Percentiles rank a stretch among this genome's conserved stretches.
Evolutionary conservation across 345 rosid genomes (phyloP).

Genomic region (Lepidium sativum): DNA sequence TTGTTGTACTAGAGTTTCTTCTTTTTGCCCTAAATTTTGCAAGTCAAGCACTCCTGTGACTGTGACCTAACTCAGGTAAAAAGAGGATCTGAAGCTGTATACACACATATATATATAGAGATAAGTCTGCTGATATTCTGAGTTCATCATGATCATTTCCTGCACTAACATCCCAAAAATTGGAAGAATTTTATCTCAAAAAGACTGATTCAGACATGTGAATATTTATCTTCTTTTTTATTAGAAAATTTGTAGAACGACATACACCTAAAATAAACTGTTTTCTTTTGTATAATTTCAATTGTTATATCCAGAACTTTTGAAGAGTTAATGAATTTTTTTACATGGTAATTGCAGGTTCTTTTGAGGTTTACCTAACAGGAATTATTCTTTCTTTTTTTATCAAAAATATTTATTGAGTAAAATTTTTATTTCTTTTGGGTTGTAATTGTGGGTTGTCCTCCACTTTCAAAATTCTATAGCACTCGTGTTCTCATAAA

Average conservation of each 20-base stretch:
- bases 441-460: constrained; percentile 14
- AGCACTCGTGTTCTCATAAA: constrained; percentile 17
- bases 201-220: background rate
- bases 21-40: constrained; percentile 27
- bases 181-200: background rate
- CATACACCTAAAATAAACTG: background rate
- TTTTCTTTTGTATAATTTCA: background rate
- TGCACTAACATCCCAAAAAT: constrained; percentile 22
- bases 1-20: constrained; percentile 27
- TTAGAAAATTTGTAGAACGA: background rate
- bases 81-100: constrained; percentile 5
- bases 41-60: constrained; percentile 25
- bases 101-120: background rate
- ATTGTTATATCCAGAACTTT: background rate
- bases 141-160: constrained; percentile 16
- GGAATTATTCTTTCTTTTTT: background rate
- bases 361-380: background rate
- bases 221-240: background rate
- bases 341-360: background rate
- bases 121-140: constrained; percentile 11
- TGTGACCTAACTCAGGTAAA: constrained; percentile 25
- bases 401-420: background rate
- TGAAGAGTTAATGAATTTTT: background rate
- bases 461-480: constrained; percentile 15
- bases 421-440: background rate